Evolutionary conservation across 148 eudicot species (phyloP).

Genomic region (Silene uniflora): DNA sequence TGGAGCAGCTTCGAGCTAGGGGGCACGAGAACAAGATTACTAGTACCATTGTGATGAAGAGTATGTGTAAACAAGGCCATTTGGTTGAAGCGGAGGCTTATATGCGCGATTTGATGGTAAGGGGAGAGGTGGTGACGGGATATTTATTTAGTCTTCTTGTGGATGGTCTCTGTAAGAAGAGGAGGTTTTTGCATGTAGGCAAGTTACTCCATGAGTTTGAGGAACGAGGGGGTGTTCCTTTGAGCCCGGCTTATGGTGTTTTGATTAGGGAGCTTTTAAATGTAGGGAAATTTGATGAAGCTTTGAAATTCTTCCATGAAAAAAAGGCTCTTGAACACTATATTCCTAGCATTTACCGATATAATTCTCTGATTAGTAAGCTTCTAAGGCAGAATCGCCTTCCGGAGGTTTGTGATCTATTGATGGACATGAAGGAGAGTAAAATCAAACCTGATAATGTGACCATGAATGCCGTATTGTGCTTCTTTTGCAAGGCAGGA

Average conservation of each 20-base stretch:
- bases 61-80: constrained; percentile 50
- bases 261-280: constrained; percentile 61
- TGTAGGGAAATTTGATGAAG: constrained; percentile 51
- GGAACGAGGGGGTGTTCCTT: constrained; percentile 25
- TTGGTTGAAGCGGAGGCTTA: constrained; percentile 58
- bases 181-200: constrained; percentile 47
- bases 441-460: constrained; percentile 55
- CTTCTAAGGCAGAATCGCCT: constrained; percentile 61
- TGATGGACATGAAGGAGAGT: constrained; percentile 71
- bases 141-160: constrained; percentile 33
- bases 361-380: constrained; percentile 48
- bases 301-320: constrained; percentile 47
- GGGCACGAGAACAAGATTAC: constrained; percentile 46
- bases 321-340: constrained; percentile 43
- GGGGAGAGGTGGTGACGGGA: constrained; percentile 25
- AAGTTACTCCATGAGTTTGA: constrained; percentile 53
- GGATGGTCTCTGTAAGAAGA: constrained; percentile 52
- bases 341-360: constrained; percentile 64
- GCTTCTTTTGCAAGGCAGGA: constrained; percentile 89
- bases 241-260: constrained; percentile 51
- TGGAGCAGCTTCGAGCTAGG: constrained; percentile 46
- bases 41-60: constrained; percentile 51
- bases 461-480: constrained; percentile 66
- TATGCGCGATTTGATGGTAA: constrained; percentile 31
- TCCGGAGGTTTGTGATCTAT: constrained; percentile 64